A percentile compares a stretch with the other conserved stretches of the same genome.
Evolutionary conservation across 1,284 basidiomycete species (phyloP).

Genomic region (Microbotryum silenes-acaulis): DNA sequence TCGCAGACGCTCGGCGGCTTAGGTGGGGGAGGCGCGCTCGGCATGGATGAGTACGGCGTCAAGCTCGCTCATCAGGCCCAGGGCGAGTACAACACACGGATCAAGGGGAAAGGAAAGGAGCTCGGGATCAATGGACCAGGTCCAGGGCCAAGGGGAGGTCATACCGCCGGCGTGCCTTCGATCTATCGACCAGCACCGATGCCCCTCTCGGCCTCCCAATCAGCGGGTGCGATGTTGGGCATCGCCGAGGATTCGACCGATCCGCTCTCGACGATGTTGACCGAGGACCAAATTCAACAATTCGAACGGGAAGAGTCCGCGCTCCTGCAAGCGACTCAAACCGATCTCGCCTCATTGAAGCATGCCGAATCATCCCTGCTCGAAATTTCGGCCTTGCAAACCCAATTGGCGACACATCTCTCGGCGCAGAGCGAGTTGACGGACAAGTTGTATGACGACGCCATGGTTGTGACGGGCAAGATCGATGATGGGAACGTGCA

Average conservation of each 20-base stretch:
- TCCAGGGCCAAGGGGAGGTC: slow-evolving; percentile 27
- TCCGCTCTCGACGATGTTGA: slow-evolving; percentile 57
- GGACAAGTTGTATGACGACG: slow-evolving; percentile 80
- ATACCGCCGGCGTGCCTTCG: slow-evolving; percentile 43
- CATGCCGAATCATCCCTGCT: slow-evolving; percentile 76
- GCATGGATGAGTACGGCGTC: slow-evolving; percentile 21
- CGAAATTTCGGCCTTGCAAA: slow-evolving; percentile 83
- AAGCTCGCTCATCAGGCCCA: slow-evolving; percentile 12
- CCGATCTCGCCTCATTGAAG: slow-evolving; percentile 74
- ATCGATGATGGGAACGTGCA: slow-evolving; percentile 81
- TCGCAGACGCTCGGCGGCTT: slow-evolving; percentile 60
- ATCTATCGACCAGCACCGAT: slow-evolving; percentile 49
- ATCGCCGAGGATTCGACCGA: slow-evolving; percentile 46
- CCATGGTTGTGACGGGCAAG: slow-evolving; percentile 68
- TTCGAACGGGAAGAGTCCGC: slow-evolving; percentile 84
- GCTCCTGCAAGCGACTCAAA: slow-evolving; percentile 69
- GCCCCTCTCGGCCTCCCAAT: not conserved
- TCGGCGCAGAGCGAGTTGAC: slow-evolving; percentile 81
- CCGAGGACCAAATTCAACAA: slow-evolving; percentile 75
- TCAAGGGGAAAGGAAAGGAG: slow-evolving; percentile 34
- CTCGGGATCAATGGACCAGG: not conserved
- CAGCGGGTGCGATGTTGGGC: not conserved
- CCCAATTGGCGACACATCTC: slow-evolving; percentile 75
- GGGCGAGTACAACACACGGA: slow-evolving; percentile 50
- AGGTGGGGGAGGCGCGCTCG: slow-evolving; percentile 24